These are phyloP conservation scores for Polyporus tsugae DNA, from an alignment of 1,284 basidiomycete genomes.

Conservation along the genomic window DNA sequence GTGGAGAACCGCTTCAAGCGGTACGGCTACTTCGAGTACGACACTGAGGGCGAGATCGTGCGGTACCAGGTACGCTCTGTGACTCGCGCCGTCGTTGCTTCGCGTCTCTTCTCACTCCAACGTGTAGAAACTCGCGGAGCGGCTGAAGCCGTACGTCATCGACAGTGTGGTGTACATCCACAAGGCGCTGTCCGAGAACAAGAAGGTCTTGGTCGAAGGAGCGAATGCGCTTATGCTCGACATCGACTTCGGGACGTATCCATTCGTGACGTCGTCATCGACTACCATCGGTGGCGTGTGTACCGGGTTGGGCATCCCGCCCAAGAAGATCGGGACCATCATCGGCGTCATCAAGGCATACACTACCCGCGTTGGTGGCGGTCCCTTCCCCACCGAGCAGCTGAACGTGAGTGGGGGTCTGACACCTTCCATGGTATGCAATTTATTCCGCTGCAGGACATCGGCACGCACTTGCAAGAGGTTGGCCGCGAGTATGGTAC, in stretches of 20 bases:
- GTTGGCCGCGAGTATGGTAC: constrained; percentile 93
- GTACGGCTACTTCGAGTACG: constrained; percentile 98
- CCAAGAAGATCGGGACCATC: constrained; percentile 83
- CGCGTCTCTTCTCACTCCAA: constrained; percentile 2
- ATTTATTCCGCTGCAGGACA: constrained; percentile 55
- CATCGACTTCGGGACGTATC: constrained; percentile 97
- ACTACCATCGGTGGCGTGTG: constrained; percentile 95
- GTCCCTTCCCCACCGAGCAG: constrained; percentile 97
- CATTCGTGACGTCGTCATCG: constrained; percentile 94
- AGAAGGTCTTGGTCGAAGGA: constrained; percentile 92
- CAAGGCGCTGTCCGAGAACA: constrained; percentile 77
- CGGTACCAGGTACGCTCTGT: constrained; percentile 79
- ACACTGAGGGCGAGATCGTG: constrained; percentile 95
- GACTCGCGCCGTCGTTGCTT: neutral
- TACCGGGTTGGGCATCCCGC: constrained; percentile 95
- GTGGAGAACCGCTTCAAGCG: constrained; percentile 98
- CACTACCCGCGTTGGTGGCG: constrained; percentile 96
- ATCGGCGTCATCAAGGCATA: constrained; percentile 98
- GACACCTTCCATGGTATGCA: neutral
- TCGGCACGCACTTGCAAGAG: constrained; percentile 92
- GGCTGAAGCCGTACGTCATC: constrained; percentile 88
- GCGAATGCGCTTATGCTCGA: constrained; percentile 99
- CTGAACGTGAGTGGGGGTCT: constrained; percentile 68
- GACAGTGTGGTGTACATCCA: constrained; percentile 91
- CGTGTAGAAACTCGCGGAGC: constrained; percentile 70